Evolutionary conservation across 208 protist species (phyloP).

Genomic region (Porcisia hertigi): DNA sequence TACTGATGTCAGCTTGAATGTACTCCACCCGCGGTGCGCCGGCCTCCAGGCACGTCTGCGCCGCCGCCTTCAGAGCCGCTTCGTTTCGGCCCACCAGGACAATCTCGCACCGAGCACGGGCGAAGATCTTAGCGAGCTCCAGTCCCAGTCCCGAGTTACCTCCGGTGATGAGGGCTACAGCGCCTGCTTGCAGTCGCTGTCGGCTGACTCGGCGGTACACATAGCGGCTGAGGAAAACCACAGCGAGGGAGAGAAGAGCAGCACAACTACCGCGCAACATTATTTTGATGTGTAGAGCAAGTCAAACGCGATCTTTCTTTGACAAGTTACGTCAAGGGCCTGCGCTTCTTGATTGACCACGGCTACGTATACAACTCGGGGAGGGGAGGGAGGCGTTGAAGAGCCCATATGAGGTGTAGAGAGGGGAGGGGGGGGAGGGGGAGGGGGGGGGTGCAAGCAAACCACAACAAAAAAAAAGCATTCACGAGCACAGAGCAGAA

Average conservation of each 20-base stretch:
- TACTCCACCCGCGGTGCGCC: slow-evolving; percentile 57
- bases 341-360: too few relatives aligned
- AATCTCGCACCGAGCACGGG: slow-evolving; percentile 52
- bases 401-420: neutral
- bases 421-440: neutral
- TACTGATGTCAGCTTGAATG: slow-evolving; percentile 68
- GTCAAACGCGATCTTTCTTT: neutral
- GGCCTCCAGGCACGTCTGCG: slow-evolving; percentile 34
- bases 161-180: slow-evolving; percentile 79
- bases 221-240: slow-evolving; percentile 25
- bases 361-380: neutral
- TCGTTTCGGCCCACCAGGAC: slow-evolving; percentile 77
- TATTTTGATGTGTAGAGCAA: neutral
- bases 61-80: slow-evolving; percentile 36
- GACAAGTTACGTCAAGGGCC: too few relatives aligned
- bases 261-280: slow-evolving; percentile 11
- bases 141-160: slow-evolving; percentile 71
- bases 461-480: neutral
- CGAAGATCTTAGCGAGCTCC: slow-evolving; percentile 66
- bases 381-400: neutral
- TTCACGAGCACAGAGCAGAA: too few relatives aligned
- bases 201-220: slow-evolving; percentile 25
- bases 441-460: neutral
- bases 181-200: slow-evolving; percentile 37
- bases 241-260: slow-evolving; percentile 29